Evolutionary conservation across 805 yeast species (phyloP).

Genomic region (Cyberlindnera suaveolens): DNA sequence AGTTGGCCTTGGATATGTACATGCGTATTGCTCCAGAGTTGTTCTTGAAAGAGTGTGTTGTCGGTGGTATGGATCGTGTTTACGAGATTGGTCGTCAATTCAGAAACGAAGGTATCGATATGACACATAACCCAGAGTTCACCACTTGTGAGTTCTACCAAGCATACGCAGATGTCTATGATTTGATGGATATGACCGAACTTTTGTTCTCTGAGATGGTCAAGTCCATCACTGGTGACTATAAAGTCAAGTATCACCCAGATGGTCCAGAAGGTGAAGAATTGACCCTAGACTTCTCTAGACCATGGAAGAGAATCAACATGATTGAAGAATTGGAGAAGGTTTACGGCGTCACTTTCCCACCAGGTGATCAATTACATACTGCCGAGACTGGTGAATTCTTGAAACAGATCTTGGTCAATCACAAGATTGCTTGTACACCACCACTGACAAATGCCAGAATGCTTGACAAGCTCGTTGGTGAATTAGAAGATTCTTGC

Average conservation of each 20-base stretch:
- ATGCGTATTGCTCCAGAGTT: constrained; percentile 99
- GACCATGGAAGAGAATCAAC: constrained; percentile 98
- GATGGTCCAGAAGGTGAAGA: constrained; percentile 85
- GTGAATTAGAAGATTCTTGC: constrained; percentile 90
- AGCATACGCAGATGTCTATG: constrained; percentile 96
- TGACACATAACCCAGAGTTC: constrained; percentile 98
- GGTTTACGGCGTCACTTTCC: constrained; percentile 81
- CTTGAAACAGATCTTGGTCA: constrained; percentile 70
- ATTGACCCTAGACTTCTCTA: constrained; percentile 74
- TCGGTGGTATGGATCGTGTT: constrained; percentile 97
- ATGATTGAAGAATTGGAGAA: constrained; percentile 96
- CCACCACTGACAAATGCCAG: constrained; percentile 95
- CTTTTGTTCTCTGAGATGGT: constrained; percentile 94
- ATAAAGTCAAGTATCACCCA: constrained; percentile 84
- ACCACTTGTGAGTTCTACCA: constrained; percentile 98
- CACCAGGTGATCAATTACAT: constrained; percentile 91
- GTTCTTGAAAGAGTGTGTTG: constrained; percentile 92
- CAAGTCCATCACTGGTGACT: constrained; percentile 86
- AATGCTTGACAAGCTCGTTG: constrained; percentile 97
- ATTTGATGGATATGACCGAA: constrained; percentile 90
- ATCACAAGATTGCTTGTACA: constrained; percentile 80
- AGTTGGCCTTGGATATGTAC: constrained; percentile 90
- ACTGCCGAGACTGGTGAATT: constrained; percentile 90
- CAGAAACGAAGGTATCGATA: constrained; percentile 97
- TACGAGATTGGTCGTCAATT: constrained; percentile 98